phyloP scores from a whole-genome alignment of 495 filamentous ascomycete species.

The Xanthoparmelia taractica region DNA sequence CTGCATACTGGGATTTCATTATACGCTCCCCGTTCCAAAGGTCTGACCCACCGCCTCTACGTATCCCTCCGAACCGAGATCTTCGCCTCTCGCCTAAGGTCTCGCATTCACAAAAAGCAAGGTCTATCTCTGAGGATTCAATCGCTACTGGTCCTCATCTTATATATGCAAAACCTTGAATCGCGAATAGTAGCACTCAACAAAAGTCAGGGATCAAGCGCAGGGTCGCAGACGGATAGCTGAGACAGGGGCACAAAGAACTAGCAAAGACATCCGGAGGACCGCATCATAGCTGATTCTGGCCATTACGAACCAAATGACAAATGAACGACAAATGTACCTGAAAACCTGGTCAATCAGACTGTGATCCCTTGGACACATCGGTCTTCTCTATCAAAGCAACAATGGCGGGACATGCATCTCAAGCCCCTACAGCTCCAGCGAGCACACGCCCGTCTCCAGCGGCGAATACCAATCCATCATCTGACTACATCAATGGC shows the following conservation, averaged over 20 bases:
- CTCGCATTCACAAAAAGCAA: background rate
- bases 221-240: background rate
- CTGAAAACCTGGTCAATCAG: background rate
- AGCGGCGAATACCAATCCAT: conserved; percentile 20
- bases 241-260: conserved; percentile 7
- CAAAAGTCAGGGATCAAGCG: background rate
- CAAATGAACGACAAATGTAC: conserved; percentile 5
- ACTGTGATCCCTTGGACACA: background rate
- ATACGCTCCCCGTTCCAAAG: background rate
- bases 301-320: background rate
- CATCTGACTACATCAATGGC: conserved; percentile 26
- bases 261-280: background rate
- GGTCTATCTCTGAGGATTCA: background rate
- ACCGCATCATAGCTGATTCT: background rate
- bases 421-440: conserved; percentile 20
- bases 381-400: background rate
- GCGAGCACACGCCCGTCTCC: conserved; percentile 22
- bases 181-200: background rate
- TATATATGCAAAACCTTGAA: background rate
- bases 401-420: conserved; percentile 24
- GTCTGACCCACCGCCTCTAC: background rate
- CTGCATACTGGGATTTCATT: background rate
- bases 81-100: conserved; percentile 3
- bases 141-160: background rate
- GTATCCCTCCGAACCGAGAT: conserved; percentile 3